phyloP scores from a whole-genome alignment of 345 rosid genomes.

The Barbarea vulgaris region DNA sequence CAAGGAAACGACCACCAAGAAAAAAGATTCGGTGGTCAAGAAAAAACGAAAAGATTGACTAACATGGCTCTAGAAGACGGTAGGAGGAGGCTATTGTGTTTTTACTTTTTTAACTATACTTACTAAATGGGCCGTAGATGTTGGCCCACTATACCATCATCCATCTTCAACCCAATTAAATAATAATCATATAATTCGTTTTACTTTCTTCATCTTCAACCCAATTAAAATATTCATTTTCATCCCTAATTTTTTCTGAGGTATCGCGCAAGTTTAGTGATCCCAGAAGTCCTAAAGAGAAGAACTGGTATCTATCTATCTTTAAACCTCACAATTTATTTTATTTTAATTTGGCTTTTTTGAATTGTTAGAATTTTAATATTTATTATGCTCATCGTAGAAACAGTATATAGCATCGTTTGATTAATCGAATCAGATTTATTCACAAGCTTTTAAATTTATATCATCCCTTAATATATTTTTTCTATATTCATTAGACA shows the following conservation, averaged over 20 bases:
- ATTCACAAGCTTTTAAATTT: background rate
- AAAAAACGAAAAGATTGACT: constrained; percentile 41
- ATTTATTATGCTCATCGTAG: background rate
- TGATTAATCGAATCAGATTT: background rate
- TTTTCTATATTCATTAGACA: background rate
- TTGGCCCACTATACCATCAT: constrained; percentile 3
- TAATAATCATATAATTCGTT: background rate
- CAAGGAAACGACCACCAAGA: background rate
- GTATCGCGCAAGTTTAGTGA: background rate
- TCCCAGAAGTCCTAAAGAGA: background rate
- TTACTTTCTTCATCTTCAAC: background rate
- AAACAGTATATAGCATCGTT: background rate
- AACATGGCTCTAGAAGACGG: background rate
- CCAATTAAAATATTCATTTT: background rate
- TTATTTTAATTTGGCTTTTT: too few species aligned
- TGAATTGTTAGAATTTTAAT: background rate
- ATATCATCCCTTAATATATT: background rate
- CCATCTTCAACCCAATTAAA: background rate
- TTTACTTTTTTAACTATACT: background rate
- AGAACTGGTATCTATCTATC: constrained; percentile 1
- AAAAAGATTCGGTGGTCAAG: constrained; percentile 2
- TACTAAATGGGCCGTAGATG: constrained; percentile 24
- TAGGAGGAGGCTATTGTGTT: background rate
- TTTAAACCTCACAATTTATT: background rate
- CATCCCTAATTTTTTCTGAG: constrained; percentile 12